Base-by-base conservation (phyloP, 352 stramenopile species). In the Pythium vanterpoolii region DNA sequence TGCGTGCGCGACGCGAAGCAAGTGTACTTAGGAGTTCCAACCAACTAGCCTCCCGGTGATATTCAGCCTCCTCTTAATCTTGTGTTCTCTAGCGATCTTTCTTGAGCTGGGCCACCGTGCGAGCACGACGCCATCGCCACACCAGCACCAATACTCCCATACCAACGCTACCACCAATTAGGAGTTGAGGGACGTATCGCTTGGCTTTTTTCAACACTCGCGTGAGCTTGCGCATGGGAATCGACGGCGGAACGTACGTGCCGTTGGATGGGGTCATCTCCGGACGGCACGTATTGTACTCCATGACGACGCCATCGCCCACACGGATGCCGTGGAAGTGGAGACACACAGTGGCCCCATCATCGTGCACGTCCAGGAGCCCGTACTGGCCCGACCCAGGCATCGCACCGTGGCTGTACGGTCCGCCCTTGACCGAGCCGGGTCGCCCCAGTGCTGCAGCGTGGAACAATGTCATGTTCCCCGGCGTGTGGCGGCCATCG, bases 391-490 rank as follows among this genome's bases (percentile, higher is more conserved):
- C 87, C 6, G 83, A 73, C 11, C 88, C 87, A 21, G 87, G 78
- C 54, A 90, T 83, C 26, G 76, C 76, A 5, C 88, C 88, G 55
- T 96, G 87, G 60, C 80, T 93, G 59, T 96, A 96, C 0, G 88
- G 87, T 7, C 88, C 87, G 30, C 88, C 88, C 49, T 96, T 96
- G 44, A 93, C 75, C 9, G 83, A 93, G 0, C 84, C 84, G 1
- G 86, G 86, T 9, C 81, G 73, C 16, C 89, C 88, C 28, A 96
- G 52, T 2, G 88, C 85, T 14, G 88, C 87, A 11, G 88, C 80
- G 27, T 96, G 88, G 26, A 96, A 79, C 8, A 86, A 62, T 11
- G 76, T 83, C 23, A 96, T 64, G 44, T 92, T 88, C 2, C 86
- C 87, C 0, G 83, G 79, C 28, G 72, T 89, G 66, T 94, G 54